Evolutionary conservation across 2,329 filamentous ascomycete species (phyloP), one percentile per base, ranked within the genome.

Genomic region (Ophiostoma tasmaniense): DNA sequence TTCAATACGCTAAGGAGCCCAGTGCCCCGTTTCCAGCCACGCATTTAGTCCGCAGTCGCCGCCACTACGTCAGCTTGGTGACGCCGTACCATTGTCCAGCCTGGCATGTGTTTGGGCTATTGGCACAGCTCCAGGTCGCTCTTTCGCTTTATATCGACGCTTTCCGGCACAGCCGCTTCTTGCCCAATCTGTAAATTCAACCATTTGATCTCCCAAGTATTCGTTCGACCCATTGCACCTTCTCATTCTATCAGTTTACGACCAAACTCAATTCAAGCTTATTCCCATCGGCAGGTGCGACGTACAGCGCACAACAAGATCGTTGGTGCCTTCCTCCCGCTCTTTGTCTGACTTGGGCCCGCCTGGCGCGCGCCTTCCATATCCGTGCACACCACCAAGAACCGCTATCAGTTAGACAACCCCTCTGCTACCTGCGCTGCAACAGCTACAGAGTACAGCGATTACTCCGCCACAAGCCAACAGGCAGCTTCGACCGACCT

Each of bases 11-110:
- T 45, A 45, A 20, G 8, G 30, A 33, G 30, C 30, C 17, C 4
- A 66, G n/a, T 11, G 66, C 66, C 52, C 52, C 52, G 37, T 35
- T 64, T 28, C 62, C 69, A 70, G 67, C 69, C 67, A 68, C 69
- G 39, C 42, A 42, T 64, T 61, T 30, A 50, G 52, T 30, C 67
- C 65, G 25, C n/a, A 25, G 50, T 55, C 39, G 52, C 68, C 45
- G 50, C 61, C 55, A 67, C 68, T 67, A 67, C 68, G 68, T 70
- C 50, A 55, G 50, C 50, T 55, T 25, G 50, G 50, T 55, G 66
- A 70, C 55, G 62, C 66, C 39, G 10, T 25, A 42, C 39, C 59
- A 25, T 52, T 42, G 14, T 55, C n/a, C 50, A 55, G 50, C 50
- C 22, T 55, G n/a, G 50, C 50, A 55, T 55, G 50, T 33, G 28